Percentiles rank a stretch among this genome's conserved stretches.
Conservation (phyloP, 1,284 basidiomycete genomes). For the Moesziomyces sp. region DNA sequence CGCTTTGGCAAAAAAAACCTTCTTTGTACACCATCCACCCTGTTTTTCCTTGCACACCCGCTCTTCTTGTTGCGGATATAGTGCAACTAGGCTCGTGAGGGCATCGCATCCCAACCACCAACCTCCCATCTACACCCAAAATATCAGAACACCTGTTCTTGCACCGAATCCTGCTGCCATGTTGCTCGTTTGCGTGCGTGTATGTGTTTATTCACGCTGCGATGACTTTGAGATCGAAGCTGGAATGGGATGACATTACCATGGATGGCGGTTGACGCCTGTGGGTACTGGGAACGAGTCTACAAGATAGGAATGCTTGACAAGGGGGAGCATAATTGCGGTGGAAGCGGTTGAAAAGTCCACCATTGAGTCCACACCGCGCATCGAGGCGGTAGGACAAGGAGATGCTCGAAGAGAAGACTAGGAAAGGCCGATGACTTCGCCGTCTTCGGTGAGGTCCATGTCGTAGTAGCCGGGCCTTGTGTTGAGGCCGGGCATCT, state of each 20-base stretch:
- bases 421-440: slow-evolving; percentile 68
- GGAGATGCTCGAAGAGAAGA: no score
- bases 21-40: slow-evolving; percentile 17
- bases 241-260: no score
- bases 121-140: slow-evolving; percentile 33
- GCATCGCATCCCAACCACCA: background rate
- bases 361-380: no score
- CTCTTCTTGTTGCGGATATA: background rate
- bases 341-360: no score
- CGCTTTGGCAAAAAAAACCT: slow-evolving; percentile 2
- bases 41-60: slow-evolving; percentile 12
- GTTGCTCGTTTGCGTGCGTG: no score
- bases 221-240: no score
- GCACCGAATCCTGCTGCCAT: slow-evolving; percentile 17
- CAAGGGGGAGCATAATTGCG: no score
- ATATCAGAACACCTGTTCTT: slow-evolving; percentile 41
- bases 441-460: slow-evolving; percentile 66
- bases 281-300: no score
- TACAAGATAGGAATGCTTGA: no score
- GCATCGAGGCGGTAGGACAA: no score
- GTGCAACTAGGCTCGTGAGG: background rate
- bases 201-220: no score
- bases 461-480: slow-evolving; percentile 76
- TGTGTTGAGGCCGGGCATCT: slow-evolving; percentile 95
- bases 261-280: no score